These are phyloP conservation scores for Aspergillus neotritici DNA, from an alignment of 2,329 filamentous ascomycete species.

Conservation along the genomic window DNA sequence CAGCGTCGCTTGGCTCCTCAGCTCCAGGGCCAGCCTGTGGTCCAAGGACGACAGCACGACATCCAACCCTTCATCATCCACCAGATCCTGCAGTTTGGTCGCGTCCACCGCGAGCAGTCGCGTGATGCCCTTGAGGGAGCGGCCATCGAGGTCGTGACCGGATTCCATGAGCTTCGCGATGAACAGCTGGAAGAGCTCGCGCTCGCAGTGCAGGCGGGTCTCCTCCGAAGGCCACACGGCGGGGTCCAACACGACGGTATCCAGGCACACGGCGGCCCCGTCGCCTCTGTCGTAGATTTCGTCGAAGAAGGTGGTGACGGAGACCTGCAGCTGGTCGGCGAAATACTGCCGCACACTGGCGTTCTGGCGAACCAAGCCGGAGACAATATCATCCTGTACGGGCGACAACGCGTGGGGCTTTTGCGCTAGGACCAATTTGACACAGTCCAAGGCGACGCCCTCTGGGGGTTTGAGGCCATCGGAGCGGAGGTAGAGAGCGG, in stretches of 20 bases:
- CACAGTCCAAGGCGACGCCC: slow-evolving; percentile 38
- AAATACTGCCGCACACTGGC: slow-evolving; percentile 40
- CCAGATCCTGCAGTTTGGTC: slow-evolving; percentile 41
- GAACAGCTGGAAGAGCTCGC: slow-evolving; percentile 56
- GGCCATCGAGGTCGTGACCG: slow-evolving; percentile 65
- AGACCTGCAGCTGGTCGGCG: slow-evolving; percentile 38
- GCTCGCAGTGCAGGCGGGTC: slow-evolving; percentile 40
- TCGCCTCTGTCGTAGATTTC: slow-evolving; percentile 46
- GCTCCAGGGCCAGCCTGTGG: slow-evolving; percentile 65
- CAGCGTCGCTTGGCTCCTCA: slow-evolving; percentile 76
- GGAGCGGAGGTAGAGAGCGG: slow-evolving; percentile 38
- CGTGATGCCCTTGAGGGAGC: slow-evolving; percentile 56
- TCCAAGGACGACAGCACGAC: slow-evolving; percentile 83
- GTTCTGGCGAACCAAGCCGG: slow-evolving; percentile 42
- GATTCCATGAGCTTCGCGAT: slow-evolving; percentile 88
- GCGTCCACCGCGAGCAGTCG: slow-evolving; percentile 54
- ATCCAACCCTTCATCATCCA: slow-evolving; percentile 70
- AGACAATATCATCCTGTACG: slow-evolving; percentile 44
- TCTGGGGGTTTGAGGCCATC: slow-evolving; percentile 41
- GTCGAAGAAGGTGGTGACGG: slow-evolving; percentile 45
- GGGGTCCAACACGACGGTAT: slow-evolving; percentile 43
- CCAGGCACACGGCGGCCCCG: slow-evolving; percentile 42
- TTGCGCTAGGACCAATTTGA: slow-evolving; percentile 39
- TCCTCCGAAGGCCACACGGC: slow-evolving; percentile 42
- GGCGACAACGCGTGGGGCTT: slow-evolving; percentile 32